Conservation (phyloP, 73 alveolate genomes). For the Breviolum minutum region DNA sequence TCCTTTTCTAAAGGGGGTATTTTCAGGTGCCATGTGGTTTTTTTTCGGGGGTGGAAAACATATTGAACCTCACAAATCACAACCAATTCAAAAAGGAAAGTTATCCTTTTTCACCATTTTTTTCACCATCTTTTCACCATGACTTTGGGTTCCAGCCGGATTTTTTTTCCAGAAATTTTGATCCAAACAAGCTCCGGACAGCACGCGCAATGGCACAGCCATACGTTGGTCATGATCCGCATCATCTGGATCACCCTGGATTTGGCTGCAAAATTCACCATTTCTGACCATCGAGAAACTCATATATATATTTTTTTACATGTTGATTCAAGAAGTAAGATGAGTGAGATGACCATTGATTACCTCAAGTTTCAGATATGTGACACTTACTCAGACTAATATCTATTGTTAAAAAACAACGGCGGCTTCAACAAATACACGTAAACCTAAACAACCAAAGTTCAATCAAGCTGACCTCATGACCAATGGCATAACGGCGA, state of each 20-base stretch:
- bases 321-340: neutral
- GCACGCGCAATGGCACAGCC: conserved; percentile 75
- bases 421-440: neutral
- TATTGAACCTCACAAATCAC: too few species aligned
- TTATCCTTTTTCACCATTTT: too few species aligned
- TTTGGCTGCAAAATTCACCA: neutral
- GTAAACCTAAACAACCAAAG: neutral
- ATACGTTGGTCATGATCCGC: conserved; percentile 82
- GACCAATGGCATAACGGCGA: conserved; percentile 77
- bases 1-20: too few species aligned
- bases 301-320: neutral
- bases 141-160: neutral
- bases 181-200: neutral
- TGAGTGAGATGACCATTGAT: too few species aligned
- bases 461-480: neutral
- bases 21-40: too few species aligned
- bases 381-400: too few species aligned
- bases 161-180: neutral
- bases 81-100: too few species aligned
- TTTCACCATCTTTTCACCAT: neutral
- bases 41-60: too few species aligned
- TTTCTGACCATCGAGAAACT: neutral
- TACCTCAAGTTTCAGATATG: too few species aligned
- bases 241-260: conserved; percentile 92
- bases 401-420: too few species aligned